Evolutionary conservation across 495 filamentous ascomycete genomes (phyloP).

Genomic region (Daldinia childiae): DNA sequence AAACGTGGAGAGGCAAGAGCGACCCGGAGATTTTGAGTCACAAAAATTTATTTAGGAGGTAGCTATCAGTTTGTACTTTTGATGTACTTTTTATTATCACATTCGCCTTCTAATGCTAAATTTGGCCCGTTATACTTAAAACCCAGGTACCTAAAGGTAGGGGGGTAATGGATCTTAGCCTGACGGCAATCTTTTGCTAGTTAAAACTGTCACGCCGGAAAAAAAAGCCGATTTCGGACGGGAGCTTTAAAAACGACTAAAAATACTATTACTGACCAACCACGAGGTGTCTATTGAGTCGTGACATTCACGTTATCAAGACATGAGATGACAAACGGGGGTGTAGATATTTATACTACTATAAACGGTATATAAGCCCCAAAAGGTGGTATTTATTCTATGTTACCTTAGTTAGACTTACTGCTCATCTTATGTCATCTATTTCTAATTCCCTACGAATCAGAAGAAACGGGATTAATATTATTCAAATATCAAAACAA

Average conservation of each 20-base stretch:
- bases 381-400: not conserved
- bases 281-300: slow-evolving; percentile 21
- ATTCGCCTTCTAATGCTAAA: slow-evolving; percentile 25
- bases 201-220: slow-evolving; percentile 9
- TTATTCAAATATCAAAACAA: not conserved
- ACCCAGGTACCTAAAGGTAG: not conserved
- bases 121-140: not conserved
- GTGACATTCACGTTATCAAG: slow-evolving; percentile 2
- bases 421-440: not conserved
- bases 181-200: slow-evolving; percentile 17
- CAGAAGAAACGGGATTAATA: not conserved
- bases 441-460: not conserved
- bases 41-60: slow-evolving; percentile 18
- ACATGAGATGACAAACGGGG: slow-evolving; percentile 13
- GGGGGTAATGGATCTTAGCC: slow-evolving; percentile 16
- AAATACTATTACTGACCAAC: slow-evolving; percentile 23
- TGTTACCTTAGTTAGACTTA: not conserved
- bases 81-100: slow-evolving; percentile 12
- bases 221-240: slow-evolving; percentile 39
- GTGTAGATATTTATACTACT: not conserved
- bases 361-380: not conserved
- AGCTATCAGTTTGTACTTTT: slow-evolving; percentile 8
- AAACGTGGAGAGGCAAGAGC: slow-evolving; percentile 1
- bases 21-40: slow-evolving; percentile 29
- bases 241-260: slow-evolving; percentile 4